phyloP scores from a whole-genome alignment of 2,329 filamentous ascomycete species.

The Chaetoscypha palmicola region DNA sequence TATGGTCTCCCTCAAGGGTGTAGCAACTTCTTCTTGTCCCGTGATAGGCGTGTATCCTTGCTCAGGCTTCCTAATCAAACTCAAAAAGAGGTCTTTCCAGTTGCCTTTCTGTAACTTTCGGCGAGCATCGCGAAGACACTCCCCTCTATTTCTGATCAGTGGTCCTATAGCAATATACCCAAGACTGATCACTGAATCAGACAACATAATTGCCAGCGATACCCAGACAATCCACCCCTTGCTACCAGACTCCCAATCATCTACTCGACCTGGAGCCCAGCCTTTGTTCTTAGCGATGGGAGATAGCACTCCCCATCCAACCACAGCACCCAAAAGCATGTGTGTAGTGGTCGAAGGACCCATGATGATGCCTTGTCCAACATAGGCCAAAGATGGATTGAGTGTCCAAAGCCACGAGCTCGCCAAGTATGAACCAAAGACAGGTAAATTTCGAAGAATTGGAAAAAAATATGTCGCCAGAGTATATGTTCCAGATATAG shows the following conservation, averaged over 20 bases:
- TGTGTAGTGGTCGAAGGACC: constrained; percentile 89
- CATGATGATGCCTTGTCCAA: constrained; percentile 98
- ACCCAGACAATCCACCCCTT: constrained; percentile 99
- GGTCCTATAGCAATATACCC: constrained; percentile 68
- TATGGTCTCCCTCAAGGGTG: constrained; percentile 10
- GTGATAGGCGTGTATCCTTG: constrained; percentile 26
- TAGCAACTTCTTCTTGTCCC: constrained; percentile 17
- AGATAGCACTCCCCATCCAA: constrained; percentile 88
- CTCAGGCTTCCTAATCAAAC: constrained; percentile 13
- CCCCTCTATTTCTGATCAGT: constrained; percentile 40
- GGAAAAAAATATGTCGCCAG: constrained; percentile 87
- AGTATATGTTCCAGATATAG: constrained; percentile 60
- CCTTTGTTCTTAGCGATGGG: constrained; percentile 77
- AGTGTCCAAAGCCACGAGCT: constrained; percentile 87
- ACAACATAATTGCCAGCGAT: constrained; percentile 92
- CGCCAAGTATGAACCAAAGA: constrained; percentile 72
- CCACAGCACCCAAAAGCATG: constrained; percentile 82
- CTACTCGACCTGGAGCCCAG: constrained; percentile 83
- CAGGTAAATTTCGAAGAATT: constrained; percentile 72
- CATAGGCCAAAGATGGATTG: constrained; percentile 94
- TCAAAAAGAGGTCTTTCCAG: constrained; percentile 26
- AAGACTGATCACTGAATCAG: constrained; percentile 83
- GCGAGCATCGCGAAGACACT: constrained; percentile 32
- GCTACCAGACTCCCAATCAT: constrained; percentile 85
- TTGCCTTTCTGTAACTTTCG: constrained; percentile 23